Evolutionary conservation across 345 rosid species (phyloP).

Genomic region (Eucalyptus caleyi): DNA sequence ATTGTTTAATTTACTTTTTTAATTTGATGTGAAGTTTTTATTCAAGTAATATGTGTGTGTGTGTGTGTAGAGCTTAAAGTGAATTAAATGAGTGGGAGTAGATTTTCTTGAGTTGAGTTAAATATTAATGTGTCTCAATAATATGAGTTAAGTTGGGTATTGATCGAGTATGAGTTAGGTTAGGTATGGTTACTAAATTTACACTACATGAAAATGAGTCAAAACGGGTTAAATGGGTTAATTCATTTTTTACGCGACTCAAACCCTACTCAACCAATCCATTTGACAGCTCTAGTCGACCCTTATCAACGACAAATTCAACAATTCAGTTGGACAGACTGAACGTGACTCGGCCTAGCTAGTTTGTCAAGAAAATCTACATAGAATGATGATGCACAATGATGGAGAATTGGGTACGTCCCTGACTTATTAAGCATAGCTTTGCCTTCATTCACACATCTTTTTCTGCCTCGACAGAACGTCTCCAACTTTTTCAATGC

Average conservation of each 20-base stretch:
- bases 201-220: accelerated
- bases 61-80: no score
- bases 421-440: neutral
- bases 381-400: neutral
- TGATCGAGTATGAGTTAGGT: accelerated
- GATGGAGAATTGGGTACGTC: neutral
- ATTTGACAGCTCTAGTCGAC: no score
- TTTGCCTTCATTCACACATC: neutral
- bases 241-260: accelerated
- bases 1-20: no score
- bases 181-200: no score
- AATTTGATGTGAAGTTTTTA: no score
- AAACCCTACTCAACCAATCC: accelerated
- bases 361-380: neutral
- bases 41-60: no score
- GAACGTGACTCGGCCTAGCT: neutral
- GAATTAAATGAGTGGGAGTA: no score
- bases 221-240: accelerated
- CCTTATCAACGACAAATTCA: neutral
- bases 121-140: no score
- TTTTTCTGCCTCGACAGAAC: neutral
- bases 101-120: no score
- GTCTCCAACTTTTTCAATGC: neutral
- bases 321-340: neutral
- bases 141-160: no score